Base-by-base conservation (phyloP, 305 asterid genomes). In the Petunia hybrid region DNA sequence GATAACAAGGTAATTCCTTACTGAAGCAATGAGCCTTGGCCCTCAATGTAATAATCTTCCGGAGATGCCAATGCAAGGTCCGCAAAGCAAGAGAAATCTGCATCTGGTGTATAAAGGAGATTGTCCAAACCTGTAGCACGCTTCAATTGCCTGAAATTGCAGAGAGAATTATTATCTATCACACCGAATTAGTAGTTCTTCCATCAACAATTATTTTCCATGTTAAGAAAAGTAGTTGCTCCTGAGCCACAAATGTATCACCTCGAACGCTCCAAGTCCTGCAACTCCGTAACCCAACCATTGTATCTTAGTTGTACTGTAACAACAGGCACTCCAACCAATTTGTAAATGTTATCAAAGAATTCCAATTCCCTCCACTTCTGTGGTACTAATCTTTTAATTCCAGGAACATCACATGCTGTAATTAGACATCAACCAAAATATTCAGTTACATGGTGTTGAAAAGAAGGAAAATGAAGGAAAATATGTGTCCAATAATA, bases 321-420 rank as follows among this genome's bases (percentile, higher is more conserved):
- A 85, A 96, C 96, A 80, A 96, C 98, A 36, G 99, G 98, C 77
- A 94, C 99, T 86, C 99, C 99, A 40, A 93, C 96, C 80, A 96
- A 89, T 85, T 93, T 84, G 83, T 94, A 96, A 86, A 94, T 96
- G 83, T 94, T 91, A 75, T 94, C 98, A 83, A 96, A 96, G 87
- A 94, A 94, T 71, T 91, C 91, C 42, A 85, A 91, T 83, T 93
- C 98, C 87, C 98, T 93, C 99, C 99, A 96, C 79, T 62, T 80
- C 78, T 86, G 82, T 14, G 99, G 99, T 80, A 96, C 85, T 83
- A 96, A 82, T 89, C 92, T 90, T 86, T 96, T 94, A 85, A 96
- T 96, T 73, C 99, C 99, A 31, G 98, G 99, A 81, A 96, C 96
- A 90, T 96, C 99, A 89, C 99, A 94, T 68, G 99, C 99, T 94